Conservation (phyloP, 768 basidiomycete genomes). For the Rickenella mellea region DNA sequence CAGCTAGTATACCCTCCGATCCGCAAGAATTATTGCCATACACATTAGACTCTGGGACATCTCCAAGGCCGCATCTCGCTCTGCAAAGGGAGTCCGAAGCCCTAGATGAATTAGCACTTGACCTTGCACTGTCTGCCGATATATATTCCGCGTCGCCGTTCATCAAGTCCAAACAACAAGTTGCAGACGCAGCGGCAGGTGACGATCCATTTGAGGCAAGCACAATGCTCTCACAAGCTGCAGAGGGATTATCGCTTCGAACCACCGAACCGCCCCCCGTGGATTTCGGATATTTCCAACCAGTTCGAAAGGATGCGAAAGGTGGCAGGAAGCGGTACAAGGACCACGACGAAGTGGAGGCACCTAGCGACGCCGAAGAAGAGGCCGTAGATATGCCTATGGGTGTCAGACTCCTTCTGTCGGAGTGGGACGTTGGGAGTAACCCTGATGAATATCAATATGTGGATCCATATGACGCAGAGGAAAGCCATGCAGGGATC, state of each 20-base stretch:
- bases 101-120: slow-evolving; percentile 51
- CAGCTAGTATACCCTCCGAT: no score
- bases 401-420: slow-evolving; percentile 54
- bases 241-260: slow-evolving; percentile 36
- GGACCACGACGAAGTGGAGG: slow-evolving; percentile 17
- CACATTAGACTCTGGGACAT: no score
- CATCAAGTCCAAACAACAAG: neutral
- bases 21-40: slow-evolving; percentile 22
- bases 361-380: slow-evolving; percentile 10
- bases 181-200: neutral
- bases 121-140: slow-evolving; percentile 50
- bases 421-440: slow-evolving; percentile 55
- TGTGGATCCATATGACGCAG: slow-evolving; percentile 42
- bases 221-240: slow-evolving; percentile 37
- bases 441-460: slow-evolving; percentile 43
- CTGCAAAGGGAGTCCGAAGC: slow-evolving; percentile 42
- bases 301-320: slow-evolving; percentile 21
- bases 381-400: slow-evolving; percentile 23
- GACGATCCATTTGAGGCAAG: neutral
- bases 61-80: neutral
- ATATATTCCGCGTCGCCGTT: slow-evolving; percentile 23
- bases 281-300: slow-evolving; percentile 53
- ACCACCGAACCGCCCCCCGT: slow-evolving; percentile 44
- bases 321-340: slow-evolving; percentile 5
- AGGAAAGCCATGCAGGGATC: slow-evolving; percentile 12